Evolutionary conservation across 2,329 filamentous ascomycete species (phyloP), one percentile per base, ranked within the genome.

Genomic region (Colletotrichum karsti): DNA sequence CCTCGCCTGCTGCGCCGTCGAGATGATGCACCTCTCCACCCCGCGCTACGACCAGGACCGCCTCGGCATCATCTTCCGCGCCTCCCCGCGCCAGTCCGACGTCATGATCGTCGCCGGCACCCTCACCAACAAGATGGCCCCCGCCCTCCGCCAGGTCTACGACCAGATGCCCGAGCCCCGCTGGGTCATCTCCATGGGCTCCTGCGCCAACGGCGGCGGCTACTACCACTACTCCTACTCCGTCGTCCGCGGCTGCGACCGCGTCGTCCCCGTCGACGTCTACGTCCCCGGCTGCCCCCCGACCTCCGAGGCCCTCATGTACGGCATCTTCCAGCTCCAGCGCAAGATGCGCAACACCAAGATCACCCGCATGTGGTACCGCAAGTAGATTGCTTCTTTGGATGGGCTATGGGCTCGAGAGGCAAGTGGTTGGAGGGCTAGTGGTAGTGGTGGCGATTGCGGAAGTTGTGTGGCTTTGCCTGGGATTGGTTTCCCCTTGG

Each of bases 81-180:
- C 93, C 66, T 95, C 93, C 13, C 93, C 93, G 2, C 91, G 93
- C 71, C 93, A 97, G 81, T 93, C 93, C 69, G 94, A 97, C 80
- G 92, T 97, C 72, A 96, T 97, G 93, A 96, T 97, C 75, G 94
- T 97, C 22, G 94, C 94, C 26, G 94, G 94, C 67, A 97, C 94
- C 30, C 88, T 97, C 70, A 97, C 93, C 74, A 97, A 97, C 87
- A 97, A 97, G 86, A 97, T 97, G 94, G 94, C 93, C 1, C 93
- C 94, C 2, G 94, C 94, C 35, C 84, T 97, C 77, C 88, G 94
- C 80, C 93, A 96, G 82, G 92, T 97, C 70, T 97, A 97, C 83
- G 94, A 97, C 80, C 94, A 97, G 85, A 97, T 97, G 94, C 93
- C 94, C 30, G 94, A 97, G 33, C 94, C 94, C 18, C 88, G 92